Conservation (phyloP, 106 monocot genomes). For the Alisma plantagoaquatica region DNA sequence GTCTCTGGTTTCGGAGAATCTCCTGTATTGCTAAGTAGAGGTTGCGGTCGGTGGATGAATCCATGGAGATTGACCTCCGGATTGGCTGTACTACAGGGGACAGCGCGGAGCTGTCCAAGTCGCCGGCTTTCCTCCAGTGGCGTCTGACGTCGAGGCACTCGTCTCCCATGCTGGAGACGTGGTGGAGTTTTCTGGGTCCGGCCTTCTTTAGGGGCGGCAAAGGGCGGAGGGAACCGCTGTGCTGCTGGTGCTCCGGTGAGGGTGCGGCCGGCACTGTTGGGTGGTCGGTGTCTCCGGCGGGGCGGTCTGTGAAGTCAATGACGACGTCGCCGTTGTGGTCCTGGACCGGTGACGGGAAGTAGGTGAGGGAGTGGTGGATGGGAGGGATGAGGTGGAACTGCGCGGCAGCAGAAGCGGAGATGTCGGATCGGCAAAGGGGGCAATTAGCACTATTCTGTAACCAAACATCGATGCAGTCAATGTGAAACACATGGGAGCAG, state of each 20-base stretch:
- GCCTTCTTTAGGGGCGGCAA: neutral
- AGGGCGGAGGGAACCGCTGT: neutral
- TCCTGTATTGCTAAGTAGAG: conserved; percentile 41
- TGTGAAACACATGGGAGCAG: conserved; percentile 69
- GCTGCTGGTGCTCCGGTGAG: neutral
- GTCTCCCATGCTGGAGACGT: conserved; percentile 48
- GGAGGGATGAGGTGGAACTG: neutral
- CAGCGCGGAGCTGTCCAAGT: conserved; percentile 27
- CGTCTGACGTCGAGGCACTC: conserved; percentile 36
- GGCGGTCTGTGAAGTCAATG: conserved; percentile 16
- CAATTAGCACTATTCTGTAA: conserved; percentile 51
- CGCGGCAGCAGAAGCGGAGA: conserved; percentile 2
- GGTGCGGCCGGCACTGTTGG: neutral
- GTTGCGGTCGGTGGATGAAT: conserved; percentile 38
- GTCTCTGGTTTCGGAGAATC: conserved; percentile 5
- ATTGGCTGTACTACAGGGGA: conserved; percentile 31
- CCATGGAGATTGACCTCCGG: conserved; percentile 74
- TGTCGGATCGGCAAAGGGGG: conserved; percentile 48
- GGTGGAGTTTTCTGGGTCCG: conserved; percentile 11
- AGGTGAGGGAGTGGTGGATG: neutral
- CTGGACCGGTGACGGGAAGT: too few species aligned
- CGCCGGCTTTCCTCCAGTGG: too few species aligned
- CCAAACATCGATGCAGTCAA: conserved; percentile 79
- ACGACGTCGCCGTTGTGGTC: neutral
- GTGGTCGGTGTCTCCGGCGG: neutral